phyloP scores from a whole-genome alignment of 139 green algal species.

The Chlamydomonas incerta region DNA sequence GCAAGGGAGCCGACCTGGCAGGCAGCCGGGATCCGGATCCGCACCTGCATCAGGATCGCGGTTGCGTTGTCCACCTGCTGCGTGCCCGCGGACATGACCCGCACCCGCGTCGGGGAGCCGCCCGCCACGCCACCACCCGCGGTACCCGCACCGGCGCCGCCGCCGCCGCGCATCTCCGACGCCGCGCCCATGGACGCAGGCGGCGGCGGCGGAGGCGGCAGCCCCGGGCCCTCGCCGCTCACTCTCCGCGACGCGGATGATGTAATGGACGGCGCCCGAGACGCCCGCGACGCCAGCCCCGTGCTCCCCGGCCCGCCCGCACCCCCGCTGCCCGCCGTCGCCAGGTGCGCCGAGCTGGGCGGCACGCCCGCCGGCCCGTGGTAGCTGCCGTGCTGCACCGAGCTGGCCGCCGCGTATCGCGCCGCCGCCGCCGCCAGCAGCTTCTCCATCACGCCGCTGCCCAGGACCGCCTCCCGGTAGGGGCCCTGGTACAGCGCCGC shows the following conservation, averaged over 20 bases:
- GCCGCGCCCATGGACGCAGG: no score
- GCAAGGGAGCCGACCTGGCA: no score
- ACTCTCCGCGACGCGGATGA: not conserved
- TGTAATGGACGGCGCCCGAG: not conserved
- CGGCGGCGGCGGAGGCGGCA: no score
- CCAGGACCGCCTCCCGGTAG: conserved; percentile 23
- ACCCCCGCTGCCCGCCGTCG: not conserved
- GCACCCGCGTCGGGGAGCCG: not conserved
- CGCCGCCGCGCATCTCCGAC: no score
- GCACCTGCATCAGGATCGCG: not conserved
- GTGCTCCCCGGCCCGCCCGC: not conserved
- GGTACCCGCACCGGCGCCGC: no score
- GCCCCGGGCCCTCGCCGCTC: not conserved
- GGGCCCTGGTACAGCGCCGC: conserved; percentile 26
- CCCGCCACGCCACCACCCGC: no score
- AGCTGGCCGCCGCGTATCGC: not conserved
- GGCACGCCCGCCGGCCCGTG: not conserved
- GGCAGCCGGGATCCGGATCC: no score
- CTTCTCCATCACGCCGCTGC: conserved; percentile 21
- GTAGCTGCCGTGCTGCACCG: not conserved
- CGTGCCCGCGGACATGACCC: not conserved
- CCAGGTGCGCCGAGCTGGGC: not conserved
- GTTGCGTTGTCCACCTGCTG: not conserved
- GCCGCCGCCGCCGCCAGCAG: conserved; percentile 21
- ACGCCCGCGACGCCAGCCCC: not conserved